Evolutionary conservation across 2,329 filamentous ascomycete species (phyloP).

Genomic region (Rhinocladiella similis): DNA sequence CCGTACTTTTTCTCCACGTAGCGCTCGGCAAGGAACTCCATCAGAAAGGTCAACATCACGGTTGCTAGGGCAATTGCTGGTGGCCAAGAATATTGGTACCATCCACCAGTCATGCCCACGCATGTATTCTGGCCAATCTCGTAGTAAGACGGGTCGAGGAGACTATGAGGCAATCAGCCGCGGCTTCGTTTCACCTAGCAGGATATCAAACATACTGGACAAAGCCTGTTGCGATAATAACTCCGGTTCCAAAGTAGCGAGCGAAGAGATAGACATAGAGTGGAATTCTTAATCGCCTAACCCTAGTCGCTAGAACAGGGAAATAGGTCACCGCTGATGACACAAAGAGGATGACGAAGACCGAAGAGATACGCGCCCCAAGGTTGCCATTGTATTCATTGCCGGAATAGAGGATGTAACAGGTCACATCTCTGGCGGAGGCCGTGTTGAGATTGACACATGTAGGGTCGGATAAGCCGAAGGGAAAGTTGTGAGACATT

Average conservation of each 20-base stretch:
- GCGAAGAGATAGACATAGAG: constrained; percentile 49
- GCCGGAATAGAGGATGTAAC: constrained; percentile 46
- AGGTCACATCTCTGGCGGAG: constrained; percentile 49
- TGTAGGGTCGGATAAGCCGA: constrained; percentile 35
- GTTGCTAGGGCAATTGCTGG: constrained; percentile 53
- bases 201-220: constrained; percentile 36
- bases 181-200: background rate
- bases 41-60: constrained; percentile 51
- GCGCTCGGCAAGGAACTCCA: constrained; percentile 53
- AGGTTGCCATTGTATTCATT: constrained; percentile 58
- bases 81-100: constrained; percentile 48
- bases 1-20: constrained; percentile 54
- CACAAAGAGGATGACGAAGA: constrained; percentile 48
- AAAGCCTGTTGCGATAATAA: constrained; percentile 50
- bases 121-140: constrained; percentile 50
- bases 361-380: constrained; percentile 44
- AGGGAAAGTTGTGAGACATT: background rate
- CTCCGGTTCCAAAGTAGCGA: constrained; percentile 49
- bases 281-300: constrained; percentile 40
- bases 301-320: constrained; percentile 46
- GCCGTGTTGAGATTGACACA: constrained; percentile 47
- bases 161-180: constrained; percentile 15
- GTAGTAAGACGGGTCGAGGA: constrained; percentile 46
- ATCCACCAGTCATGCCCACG: constrained; percentile 55
- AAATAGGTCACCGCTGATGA: constrained; percentile 46